These are phyloP conservation scores for Suillus brevipes DNA, from an alignment of 768 basidiomycete species.

Conservation along the genomic window DNA sequence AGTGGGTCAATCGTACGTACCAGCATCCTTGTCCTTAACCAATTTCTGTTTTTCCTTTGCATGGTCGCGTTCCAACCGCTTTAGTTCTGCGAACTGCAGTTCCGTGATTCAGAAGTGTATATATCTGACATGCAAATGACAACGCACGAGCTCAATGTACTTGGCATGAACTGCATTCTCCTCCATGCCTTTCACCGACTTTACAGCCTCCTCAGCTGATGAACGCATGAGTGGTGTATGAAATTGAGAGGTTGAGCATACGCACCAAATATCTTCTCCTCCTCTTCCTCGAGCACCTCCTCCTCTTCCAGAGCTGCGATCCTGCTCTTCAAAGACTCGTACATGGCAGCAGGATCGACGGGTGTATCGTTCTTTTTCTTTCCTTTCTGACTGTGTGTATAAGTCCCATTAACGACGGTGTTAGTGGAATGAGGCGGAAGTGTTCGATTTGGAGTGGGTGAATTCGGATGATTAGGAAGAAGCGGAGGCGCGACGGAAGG, in stretches of 20 bases:
- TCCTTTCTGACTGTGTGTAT: conserved; percentile 42
- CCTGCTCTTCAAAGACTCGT: conserved; percentile 83
- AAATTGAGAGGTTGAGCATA: conserved; percentile 13
- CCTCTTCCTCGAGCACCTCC: conserved; percentile 83
- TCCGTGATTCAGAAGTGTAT: conserved; percentile 13
- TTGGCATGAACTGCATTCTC: conserved; percentile 83
- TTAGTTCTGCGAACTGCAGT: conserved; percentile 81
- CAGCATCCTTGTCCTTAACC: conserved; percentile 87
- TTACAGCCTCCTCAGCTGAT: conserved; percentile 84
- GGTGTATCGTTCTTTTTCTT: conserved; percentile 71
- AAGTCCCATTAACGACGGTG: conserved; percentile 28
- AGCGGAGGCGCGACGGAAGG: conserved; percentile 58
- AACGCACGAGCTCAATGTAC: conserved; percentile 82
- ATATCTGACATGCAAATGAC: conserved; percentile 21
- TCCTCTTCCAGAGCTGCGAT: conserved; percentile 91
- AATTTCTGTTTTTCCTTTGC: conserved; percentile 92
- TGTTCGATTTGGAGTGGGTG: conserved; percentile 35
- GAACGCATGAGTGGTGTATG: conserved; percentile 16
- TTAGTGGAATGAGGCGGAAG: conserved; percentile 29
- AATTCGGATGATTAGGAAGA: conserved; percentile 46
- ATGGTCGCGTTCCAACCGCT: conserved; percentile 83
- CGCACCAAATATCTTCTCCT: conserved; percentile 76
- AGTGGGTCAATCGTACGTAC: conserved; percentile 38
- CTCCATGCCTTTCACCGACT: conserved; percentile 78
- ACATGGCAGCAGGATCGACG: conserved; percentile 83